Conservation (phyloP, 2,329 filamentous ascomycete genomes). For the Monosporascus cannonballus region DNA sequence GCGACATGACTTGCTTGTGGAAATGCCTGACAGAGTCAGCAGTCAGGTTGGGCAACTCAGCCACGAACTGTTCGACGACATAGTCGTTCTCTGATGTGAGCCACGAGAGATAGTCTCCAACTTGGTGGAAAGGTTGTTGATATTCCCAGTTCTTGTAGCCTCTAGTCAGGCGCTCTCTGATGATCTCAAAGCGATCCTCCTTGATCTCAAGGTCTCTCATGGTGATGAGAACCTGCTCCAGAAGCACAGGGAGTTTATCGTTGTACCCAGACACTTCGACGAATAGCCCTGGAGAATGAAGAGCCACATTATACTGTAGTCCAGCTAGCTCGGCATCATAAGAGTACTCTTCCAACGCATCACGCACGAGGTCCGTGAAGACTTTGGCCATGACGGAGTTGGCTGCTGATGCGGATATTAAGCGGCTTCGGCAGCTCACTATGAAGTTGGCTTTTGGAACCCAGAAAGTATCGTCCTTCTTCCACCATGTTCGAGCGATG, state of each 20-base stretch:
- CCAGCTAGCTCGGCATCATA: conserved; percentile 95
- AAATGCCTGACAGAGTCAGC: conserved; percentile 70
- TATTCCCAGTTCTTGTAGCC: conserved; percentile 82
- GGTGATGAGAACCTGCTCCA: conserved; percentile 81
- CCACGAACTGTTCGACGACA: conserved; percentile 72
- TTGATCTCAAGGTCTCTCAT: conserved; percentile 80
- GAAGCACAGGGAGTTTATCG: conserved; percentile 84
- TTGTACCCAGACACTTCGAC: conserved; percentile 87
- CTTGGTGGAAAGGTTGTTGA: conserved; percentile 82
- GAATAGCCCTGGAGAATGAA: conserved; percentile 67
- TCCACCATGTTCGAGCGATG: conserved; percentile 82
- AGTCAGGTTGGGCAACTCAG: conserved; percentile 69
- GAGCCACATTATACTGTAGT: conserved; percentile 71
- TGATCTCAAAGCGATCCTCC: conserved; percentile 82
- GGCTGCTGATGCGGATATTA: conserved; percentile 73
- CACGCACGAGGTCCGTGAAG: conserved; percentile 79
- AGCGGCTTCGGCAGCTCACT: conserved; percentile 71
- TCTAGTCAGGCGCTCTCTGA: conserved; percentile 77
- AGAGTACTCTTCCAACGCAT: conserved; percentile 85
- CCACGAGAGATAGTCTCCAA: conserved; percentile 76
- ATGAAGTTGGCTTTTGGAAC: conserved; percentile 89
- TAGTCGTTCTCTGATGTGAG: conserved; percentile 71
- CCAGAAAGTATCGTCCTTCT: conserved; percentile 98
- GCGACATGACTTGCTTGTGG: conserved; percentile 71
- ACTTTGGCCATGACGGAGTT: conserved; percentile 72